phyloP scores from a whole-genome alignment of 1,284 basidiomycete species.

The Cystobasidiaceae sp. region DNA sequence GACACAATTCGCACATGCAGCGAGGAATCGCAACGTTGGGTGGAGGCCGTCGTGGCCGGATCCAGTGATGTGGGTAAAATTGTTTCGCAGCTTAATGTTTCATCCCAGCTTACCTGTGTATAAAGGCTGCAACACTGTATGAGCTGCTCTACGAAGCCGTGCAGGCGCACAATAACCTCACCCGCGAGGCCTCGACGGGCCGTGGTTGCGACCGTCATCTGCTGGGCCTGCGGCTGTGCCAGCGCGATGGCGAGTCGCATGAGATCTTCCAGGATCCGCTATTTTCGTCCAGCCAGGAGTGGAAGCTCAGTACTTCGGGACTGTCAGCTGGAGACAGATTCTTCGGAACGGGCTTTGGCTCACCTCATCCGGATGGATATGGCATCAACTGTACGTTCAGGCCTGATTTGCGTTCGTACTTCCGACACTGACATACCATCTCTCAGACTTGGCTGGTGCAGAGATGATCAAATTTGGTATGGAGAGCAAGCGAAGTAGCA shows the following conservation, averaged over 20 bases:
- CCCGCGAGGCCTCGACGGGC: slow-evolving; percentile 74
- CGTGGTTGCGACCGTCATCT: slow-evolving; percentile 88
- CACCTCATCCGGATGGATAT: slow-evolving; percentile 75
- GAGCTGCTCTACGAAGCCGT: slow-evolving; percentile 64
- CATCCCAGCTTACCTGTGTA: background rate
- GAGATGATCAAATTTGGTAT: slow-evolving; percentile 87
- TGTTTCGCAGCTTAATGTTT: slow-evolving; percentile 36
- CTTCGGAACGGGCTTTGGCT: slow-evolving; percentile 84
- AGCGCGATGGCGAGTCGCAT: slow-evolving; percentile 51
- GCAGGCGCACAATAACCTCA: slow-evolving; percentile 66
- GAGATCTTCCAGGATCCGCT: slow-evolving; percentile 70
- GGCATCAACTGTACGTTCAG: slow-evolving; percentile 75
- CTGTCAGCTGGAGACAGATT: slow-evolving; percentile 81
- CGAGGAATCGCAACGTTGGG: slow-evolving; percentile 69
- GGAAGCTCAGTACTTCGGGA: slow-evolving; percentile 89
- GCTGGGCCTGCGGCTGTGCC: slow-evolving; percentile 71
- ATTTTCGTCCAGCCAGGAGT: slow-evolving; percentile 71
- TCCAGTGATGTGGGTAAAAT: background rate
- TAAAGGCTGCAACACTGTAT: slow-evolving; percentile 52
- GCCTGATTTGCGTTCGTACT: background rate
- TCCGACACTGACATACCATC: no score
- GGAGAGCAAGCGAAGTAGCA: slow-evolving; percentile 75
- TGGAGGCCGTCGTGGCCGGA: slow-evolving; percentile 66
- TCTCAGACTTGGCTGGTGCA: slow-evolving; percentile 71
- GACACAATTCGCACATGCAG: slow-evolving; percentile 83